A percentile compares a stretch with the other conserved stretches of the same genome.
Evolutionary conservation across 768 basidiomycete species (phyloP).

Genomic region (Roridomyces roridus): DNA sequence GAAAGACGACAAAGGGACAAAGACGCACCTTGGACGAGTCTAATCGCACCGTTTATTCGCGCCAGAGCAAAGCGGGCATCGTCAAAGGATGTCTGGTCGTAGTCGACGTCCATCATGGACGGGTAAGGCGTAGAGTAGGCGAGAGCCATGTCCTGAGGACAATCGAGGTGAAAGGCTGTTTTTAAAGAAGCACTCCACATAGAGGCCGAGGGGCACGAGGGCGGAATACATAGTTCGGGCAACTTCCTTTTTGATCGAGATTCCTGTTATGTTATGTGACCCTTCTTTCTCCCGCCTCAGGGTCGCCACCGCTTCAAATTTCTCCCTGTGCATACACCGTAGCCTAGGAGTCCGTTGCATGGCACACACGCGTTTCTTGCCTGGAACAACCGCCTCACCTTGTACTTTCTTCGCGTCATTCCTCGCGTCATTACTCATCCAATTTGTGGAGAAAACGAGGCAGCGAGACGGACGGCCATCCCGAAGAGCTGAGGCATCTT

Average conservation of each 20-base stretch:
- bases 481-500: too few species aligned
- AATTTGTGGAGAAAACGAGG: too few species aligned
- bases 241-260: neutral
- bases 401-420: too few species aligned
- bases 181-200: constrained; percentile 10
- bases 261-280: neutral
- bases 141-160: constrained; percentile 6
- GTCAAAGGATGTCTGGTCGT: constrained; percentile 14
- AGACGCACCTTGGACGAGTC: constrained; percentile 70
- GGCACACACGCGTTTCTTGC: too few species aligned
- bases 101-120: neutral
- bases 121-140: constrained; percentile 8
- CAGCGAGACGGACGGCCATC: too few species aligned
- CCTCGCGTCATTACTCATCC: too few species aligned
- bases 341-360: too few species aligned
- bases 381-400: too few species aligned
- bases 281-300: neutral
- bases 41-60: constrained; percentile 60
- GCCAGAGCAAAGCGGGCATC: constrained; percentile 60
- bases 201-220: constrained; percentile 17
- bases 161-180: neutral
- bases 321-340: too few species aligned
- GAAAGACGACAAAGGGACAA: constrained; percentile 1
- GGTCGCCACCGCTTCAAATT: too few species aligned
- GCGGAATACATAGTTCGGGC: neutral